Evolutionary conservation across 352 stramenopile genomes (phyloP), one percentile per base, ranked within the genome.

Genomic region (Phytopythium sindhum): DNA sequence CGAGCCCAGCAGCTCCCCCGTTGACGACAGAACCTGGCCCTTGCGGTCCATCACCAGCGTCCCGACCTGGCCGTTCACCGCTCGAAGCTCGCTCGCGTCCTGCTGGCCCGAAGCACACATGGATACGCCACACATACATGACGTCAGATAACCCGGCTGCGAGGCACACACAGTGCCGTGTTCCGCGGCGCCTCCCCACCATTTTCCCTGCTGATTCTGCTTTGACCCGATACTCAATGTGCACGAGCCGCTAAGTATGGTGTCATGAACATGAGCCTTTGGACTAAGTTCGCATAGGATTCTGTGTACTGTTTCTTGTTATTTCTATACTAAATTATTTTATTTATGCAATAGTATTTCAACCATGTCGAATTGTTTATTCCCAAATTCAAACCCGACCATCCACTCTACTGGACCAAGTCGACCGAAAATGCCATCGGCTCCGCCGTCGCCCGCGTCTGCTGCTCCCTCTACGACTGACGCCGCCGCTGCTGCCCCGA

Each of bases 31-130:
- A 50, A 94, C 78, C 57, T 80, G 72, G 31, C 85, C 81, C 41
- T 76, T 64, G 58, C 75, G 73, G 70, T 85, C 70, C 47, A 91
- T 58, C 51, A 94, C 80, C 29, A 91, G 64, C 48, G 80, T 90
- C 4, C 85, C 81, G 2, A 77, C 70, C 61, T 93, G 85, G 31
- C 74, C 73, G 47, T 64, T 73, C 50, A 90, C 78, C 24, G 68
- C 57, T 60, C 69, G 66, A 28, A 90, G 60, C 41, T 75, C 68
- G 26, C 74, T 76, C 19, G 80, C 80, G 63, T 91, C 78, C 80
- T 91, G 33, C 80, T 91, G 33, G 12, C 11, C 12, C 23, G 21
- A 15, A 3, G 15, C 1, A 42, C 10, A 1, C 42, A 26, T 19
- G n/a, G 6, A 48, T 6, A 48, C 5, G 9, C 11, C 42, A 8